Conservation (phyloP, 2,329 filamentous ascomycete genomes). For the Fusarium sp. region DNA sequence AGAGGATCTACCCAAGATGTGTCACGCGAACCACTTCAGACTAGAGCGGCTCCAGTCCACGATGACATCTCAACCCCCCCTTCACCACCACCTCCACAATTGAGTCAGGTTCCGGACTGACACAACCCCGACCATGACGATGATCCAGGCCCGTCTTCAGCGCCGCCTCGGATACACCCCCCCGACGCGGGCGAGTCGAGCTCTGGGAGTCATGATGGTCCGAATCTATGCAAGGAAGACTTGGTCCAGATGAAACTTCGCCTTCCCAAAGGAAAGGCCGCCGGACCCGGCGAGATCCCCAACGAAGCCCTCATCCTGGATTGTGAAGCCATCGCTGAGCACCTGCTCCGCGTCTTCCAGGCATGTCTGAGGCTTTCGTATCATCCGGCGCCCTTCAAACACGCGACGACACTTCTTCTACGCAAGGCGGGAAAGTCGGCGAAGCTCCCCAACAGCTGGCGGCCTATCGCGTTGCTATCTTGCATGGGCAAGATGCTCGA, state of each 20-base stretch:
- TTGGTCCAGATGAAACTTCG: neutral
- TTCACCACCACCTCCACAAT: neutral
- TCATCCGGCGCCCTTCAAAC: neutral
- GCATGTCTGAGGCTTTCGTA: neutral
- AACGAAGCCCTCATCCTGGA: constrained; percentile 11
- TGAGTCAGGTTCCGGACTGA: neutral
- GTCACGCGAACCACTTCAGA: neutral
- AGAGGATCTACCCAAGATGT: neutral
- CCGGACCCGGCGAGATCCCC: constrained; percentile 1
- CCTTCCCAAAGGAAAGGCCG: neutral
- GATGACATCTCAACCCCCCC: neutral
- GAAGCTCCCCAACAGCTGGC: neutral
- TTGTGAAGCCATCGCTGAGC: neutral
- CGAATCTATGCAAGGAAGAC: neutral
- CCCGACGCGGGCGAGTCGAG: neutral
- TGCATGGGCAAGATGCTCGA: constrained; percentile 12
- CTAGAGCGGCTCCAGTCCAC: neutral
- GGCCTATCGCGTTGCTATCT: constrained; percentile 5
- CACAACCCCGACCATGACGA: too few relatives aligned
- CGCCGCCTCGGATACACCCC: neutral
- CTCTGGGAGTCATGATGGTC: neutral
- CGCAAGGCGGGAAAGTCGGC: constrained; percentile 8
- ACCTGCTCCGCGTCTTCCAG: neutral
- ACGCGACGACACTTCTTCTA: neutral
- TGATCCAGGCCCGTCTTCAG: neutral